phyloP scores from a whole-genome alignment of 768 basidiomycete species.

The Suillus lakei region DNA sequence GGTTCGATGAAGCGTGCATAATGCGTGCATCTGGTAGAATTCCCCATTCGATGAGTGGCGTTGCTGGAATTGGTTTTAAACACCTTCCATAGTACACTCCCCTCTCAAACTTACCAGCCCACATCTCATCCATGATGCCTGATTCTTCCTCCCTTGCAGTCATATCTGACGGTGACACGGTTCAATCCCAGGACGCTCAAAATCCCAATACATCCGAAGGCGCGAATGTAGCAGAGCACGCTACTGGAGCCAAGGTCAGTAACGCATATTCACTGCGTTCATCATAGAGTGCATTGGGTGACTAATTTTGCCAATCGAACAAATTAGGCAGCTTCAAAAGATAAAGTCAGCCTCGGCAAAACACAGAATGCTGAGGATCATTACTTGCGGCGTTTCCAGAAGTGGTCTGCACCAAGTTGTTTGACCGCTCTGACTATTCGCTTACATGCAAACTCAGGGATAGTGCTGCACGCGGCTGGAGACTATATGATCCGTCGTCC shows the following conservation, averaged over 20 bases:
- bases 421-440: neutral
- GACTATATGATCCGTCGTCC: constrained; percentile 6
- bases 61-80: neutral
- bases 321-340: neutral
- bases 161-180: neutral
- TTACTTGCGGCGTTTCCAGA: neutral
- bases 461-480: rapidly evolving
- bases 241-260: neutral
- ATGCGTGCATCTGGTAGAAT: neutral
- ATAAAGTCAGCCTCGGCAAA: neutral
- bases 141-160: neutral
- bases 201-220: neutral
- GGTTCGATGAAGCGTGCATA: neutral
- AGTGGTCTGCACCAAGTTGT: neutral
- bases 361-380: neutral
- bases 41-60: neutral
- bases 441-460: constrained; percentile 3
- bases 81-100: neutral
- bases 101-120: neutral
- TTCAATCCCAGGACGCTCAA: neutral
- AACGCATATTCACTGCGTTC: neutral
- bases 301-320: neutral
- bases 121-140: neutral
- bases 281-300: neutral
- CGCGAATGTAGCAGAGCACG: neutral